Conservation (phyloP, 768 basidiomycete genomes). For the Auricularia sp. region DNA sequence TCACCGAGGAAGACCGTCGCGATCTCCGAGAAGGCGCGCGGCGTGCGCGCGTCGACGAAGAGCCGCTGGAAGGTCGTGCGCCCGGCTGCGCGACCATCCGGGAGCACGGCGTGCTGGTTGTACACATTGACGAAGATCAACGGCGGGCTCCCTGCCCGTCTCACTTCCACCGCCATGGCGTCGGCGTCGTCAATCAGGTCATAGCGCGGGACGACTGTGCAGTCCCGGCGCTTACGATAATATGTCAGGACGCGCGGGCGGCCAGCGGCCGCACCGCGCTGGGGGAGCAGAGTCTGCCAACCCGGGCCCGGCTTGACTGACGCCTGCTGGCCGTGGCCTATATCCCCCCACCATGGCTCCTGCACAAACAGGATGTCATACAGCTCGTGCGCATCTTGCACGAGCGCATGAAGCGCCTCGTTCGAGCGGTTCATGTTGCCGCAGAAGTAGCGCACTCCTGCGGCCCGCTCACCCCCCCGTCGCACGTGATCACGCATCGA, state of each 20-base stretch:
- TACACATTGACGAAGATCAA: background rate
- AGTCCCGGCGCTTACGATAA: too few relatives aligned
- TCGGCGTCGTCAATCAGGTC: too few relatives aligned
- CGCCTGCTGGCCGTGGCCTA: background rate
- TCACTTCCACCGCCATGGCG: too few relatives aligned
- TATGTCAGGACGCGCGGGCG: too few relatives aligned
- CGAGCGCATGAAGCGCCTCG: background rate
- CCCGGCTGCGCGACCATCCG: background rate
- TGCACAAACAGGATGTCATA: background rate
- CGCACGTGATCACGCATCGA: background rate
- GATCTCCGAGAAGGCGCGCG: background rate
- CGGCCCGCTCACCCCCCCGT: background rate
- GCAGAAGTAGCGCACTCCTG: background rate
- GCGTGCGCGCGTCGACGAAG: background rate
- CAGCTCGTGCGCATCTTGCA: background rate
- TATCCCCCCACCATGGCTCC: background rate
- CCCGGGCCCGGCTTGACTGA: too few relatives aligned
- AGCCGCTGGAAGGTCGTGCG: background rate
- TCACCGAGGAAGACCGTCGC: background rate
- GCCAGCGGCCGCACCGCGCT: too few relatives aligned
- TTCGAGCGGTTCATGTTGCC: background rate
- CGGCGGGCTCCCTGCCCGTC: too few relatives aligned
- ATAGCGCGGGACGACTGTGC: too few relatives aligned
- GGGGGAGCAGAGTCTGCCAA: too few relatives aligned
- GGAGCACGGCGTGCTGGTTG: background rate